Percentiles rank a stretch among this genome's conserved stretches.
phyloP scores from a whole-genome alignment of 23 red algal species.

The Cyanidioschyzon merolae region DNA sequence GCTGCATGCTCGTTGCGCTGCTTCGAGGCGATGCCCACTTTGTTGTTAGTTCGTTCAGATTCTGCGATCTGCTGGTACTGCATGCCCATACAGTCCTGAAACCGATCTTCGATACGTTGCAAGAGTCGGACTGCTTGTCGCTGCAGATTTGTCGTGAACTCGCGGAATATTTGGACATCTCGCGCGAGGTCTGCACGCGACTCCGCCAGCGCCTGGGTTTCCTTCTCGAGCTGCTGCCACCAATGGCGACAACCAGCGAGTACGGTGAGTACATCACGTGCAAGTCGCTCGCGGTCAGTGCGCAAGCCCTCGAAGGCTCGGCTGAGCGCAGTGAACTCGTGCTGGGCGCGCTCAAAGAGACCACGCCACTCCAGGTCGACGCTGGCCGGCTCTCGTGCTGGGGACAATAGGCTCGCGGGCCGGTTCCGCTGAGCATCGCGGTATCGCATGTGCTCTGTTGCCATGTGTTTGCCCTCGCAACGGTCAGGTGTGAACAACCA shows the following conservation, averaged over 20 bases:
- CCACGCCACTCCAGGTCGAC: not conserved
- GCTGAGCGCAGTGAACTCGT: not conserved
- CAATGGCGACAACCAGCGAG: not conserved
- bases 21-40: not conserved
- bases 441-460: too few relatives aligned
- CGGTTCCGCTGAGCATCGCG: too few relatives aligned
- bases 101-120: not conserved
- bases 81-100: not conserved
- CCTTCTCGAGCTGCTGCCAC: not conserved
- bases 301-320: not conserved
- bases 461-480: too few relatives aligned
- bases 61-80: not conserved
- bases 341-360: not conserved
- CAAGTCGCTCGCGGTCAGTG: not conserved
- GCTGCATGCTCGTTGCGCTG: not conserved
- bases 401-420: too few relatives aligned
- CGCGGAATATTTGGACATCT: not conserved
- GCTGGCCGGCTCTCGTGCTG: too few relatives aligned
- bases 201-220: not conserved
- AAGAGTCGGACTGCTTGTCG: not conserved
- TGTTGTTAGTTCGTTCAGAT: not conserved
- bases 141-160: not conserved
- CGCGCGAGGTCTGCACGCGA: not conserved
- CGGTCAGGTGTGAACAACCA: too few relatives aligned
- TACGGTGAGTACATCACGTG: not conserved